phyloP scores from a whole-genome alignment of 2,329 filamentous ascomycete species.

The Phialophora tarda region DNA sequence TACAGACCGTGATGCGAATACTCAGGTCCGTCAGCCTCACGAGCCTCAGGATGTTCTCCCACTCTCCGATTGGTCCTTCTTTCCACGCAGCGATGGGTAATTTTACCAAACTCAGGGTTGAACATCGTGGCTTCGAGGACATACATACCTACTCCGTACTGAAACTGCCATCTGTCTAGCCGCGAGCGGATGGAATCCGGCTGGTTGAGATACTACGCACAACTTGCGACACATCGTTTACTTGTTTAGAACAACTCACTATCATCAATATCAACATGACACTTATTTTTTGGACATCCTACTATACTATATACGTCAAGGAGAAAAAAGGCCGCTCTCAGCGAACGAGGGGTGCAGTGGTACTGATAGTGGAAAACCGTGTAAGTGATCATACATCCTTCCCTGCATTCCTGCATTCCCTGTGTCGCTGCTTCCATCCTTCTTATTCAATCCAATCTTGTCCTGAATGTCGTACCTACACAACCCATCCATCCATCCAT shows the following conservation, averaged over 20 bases:
- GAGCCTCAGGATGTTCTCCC: background rate
- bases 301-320: constrained; percentile 3
- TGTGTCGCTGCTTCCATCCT: background rate
- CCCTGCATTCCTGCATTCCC: background rate
- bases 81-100: background rate
- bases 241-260: background rate
- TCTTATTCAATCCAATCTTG: background rate
- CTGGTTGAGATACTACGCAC: background rate
- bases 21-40: too few relatives aligned
- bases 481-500: background rate
- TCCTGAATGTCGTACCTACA: background rate
- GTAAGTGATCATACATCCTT: background rate
- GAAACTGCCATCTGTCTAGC: background rate
- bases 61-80: too few relatives aligned
- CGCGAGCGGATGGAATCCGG: background rate
- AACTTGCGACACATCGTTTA: background rate
- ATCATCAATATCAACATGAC: background rate
- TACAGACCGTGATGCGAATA: background rate
- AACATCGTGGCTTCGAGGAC: background rate
- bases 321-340: background rate
- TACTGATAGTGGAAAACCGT: background rate
- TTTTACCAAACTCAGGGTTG: background rate
- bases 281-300: background rate
- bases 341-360: background rate
- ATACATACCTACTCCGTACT: background rate